Conservation (phyloP, 306 rosid species). For the Gynostemma pentaphyllum region DNA sequence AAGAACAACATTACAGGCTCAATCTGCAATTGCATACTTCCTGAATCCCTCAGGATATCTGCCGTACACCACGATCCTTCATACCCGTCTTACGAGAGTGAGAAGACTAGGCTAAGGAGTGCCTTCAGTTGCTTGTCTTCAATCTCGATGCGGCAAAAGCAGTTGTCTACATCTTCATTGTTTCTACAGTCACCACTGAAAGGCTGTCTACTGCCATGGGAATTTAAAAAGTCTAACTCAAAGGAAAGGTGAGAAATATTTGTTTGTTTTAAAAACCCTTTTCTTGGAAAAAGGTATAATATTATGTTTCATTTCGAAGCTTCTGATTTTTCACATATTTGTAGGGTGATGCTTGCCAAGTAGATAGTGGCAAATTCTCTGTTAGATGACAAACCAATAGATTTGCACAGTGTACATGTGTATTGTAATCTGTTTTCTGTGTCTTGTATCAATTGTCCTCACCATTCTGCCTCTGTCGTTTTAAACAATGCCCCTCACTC, state of each 20-base stretch:
- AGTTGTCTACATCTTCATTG: conserved; percentile 64
- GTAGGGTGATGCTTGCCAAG: conserved; percentile 10
- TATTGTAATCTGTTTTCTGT: not conserved
- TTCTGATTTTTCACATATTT: conserved; percentile 10
- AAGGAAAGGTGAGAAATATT: conserved; percentile 58
- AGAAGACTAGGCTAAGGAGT: conserved; percentile 61
- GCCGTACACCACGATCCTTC: conserved; percentile 66
- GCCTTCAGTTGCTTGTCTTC: conserved; percentile 66
- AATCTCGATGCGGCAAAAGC: conserved; percentile 89
- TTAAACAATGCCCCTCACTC: not conserved
- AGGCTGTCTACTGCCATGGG: conserved; percentile 82
- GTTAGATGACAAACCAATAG: conserved; percentile 4
- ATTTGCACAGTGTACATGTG: conserved; percentile 9
- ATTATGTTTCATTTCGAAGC: not conserved
- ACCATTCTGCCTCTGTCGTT: conserved; percentile 1
- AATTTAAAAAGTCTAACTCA: conserved; percentile 55
- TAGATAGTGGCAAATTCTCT: conserved; percentile 13
- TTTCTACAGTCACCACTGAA: conserved; percentile 85
- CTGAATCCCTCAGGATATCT: conserved; percentile 65
- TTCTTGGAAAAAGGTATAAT: not conserved
- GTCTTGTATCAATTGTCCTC: not conserved
- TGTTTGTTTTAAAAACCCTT: not conserved
- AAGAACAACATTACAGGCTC: conserved; percentile 42
- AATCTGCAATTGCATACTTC: conserved; percentile 77
- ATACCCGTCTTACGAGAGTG: conserved; percentile 43